Conservation (phyloP, 2,329 filamentous ascomycete species). For the Teratosphaeria pseudoeucalypti region DNA sequence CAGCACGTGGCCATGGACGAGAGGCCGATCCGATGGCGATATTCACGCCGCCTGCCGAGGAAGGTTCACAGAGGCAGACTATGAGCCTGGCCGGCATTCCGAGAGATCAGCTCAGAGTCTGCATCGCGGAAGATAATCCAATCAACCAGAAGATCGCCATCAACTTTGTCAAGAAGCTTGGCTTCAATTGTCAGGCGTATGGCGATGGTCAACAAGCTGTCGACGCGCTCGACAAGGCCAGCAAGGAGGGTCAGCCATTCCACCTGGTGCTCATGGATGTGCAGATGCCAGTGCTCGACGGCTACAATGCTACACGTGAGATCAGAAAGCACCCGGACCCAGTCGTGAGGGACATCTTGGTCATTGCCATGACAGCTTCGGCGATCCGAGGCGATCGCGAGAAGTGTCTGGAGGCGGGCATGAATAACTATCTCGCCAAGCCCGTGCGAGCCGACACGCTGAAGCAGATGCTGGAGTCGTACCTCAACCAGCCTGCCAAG, state of each 20-base stretch:
- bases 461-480: constrained; percentile 68
- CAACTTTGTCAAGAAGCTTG: constrained; percentile 76
- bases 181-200: constrained; percentile 79
- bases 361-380: constrained; percentile 94
- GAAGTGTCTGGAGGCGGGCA: constrained; percentile 88
- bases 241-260: constrained; percentile 63
- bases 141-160: constrained; percentile 94
- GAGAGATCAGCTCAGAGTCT: constrained; percentile 70
- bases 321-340: constrained; percentile 68
- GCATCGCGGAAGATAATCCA: constrained; percentile 88
- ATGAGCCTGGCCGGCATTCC: constrained; percentile 63
- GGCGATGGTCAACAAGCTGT: constrained; percentile 83
- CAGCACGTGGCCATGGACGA: constrained; percentile 9
- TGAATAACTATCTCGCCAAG: constrained; percentile 96
- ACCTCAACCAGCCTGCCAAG: constrained; percentile 43
- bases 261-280: constrained; percentile 93
- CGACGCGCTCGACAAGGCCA: constrained; percentile 67
- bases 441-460: constrained; percentile 83
- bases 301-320: constrained; percentile 79
- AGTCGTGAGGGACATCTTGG: constrained; percentile 68
- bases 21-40: constrained; percentile 47
- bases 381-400: constrained; percentile 91
- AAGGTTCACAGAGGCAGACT: constrained; percentile 27
- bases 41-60: constrained; percentile 41
- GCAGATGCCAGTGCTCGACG: constrained; percentile 89